These are phyloP conservation scores for Pseudogymnoascus sp. DNA, from an alignment of 2,329 filamentous ascomycete species.

Conservation along the genomic window DNA sequence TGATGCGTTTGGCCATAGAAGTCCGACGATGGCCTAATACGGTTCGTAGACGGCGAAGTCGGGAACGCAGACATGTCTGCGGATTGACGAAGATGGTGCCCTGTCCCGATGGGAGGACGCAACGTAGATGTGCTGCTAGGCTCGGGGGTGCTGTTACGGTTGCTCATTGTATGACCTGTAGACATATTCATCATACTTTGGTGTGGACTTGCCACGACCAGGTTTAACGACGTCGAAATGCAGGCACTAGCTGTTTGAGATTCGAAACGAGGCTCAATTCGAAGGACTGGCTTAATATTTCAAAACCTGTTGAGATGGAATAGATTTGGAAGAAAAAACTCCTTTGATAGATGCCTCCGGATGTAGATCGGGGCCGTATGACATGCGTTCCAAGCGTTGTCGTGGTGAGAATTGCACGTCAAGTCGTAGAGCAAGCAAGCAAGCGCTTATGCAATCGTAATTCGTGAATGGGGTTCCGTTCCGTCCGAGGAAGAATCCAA, in stretches of 20 bases:
- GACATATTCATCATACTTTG: constrained; percentile 55
- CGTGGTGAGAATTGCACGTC: constrained; percentile 10
- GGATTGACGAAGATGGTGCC: constrained; percentile 85
- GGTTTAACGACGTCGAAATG: constrained; percentile 19
- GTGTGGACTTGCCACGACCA: constrained; percentile 10
- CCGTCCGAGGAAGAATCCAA: constrained; percentile 31
- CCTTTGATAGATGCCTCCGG: constrained; percentile 4
- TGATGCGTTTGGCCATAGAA: constrained; percentile 77
- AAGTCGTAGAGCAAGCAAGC: constrained; percentile 6
- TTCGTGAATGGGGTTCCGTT: constrained; percentile 1
- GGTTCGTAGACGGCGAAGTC: constrained; percentile 61
- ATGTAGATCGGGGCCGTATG: constrained; percentile 5
- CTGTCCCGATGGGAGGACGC: constrained; percentile 73
- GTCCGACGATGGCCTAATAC: constrained; percentile 90
- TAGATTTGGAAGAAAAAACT: constrained; percentile 8
- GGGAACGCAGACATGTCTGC: constrained; percentile 88
- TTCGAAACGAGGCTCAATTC: constrained; percentile 27
- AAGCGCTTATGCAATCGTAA: constrained; percentile 11
- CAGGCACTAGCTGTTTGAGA: constrained; percentile 22
- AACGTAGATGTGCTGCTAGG: constrained; percentile 74
- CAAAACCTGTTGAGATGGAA: constrained; percentile 8
- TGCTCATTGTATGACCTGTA: constrained; percentile 64
- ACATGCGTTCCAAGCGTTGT: constrained; percentile 9
- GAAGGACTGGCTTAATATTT: constrained; percentile 1
- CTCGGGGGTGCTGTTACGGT: constrained; percentile 96